Conservation (phyloP, 2,329 filamentous ascomycete genomes). For the Alternaria infectoria region DNA sequence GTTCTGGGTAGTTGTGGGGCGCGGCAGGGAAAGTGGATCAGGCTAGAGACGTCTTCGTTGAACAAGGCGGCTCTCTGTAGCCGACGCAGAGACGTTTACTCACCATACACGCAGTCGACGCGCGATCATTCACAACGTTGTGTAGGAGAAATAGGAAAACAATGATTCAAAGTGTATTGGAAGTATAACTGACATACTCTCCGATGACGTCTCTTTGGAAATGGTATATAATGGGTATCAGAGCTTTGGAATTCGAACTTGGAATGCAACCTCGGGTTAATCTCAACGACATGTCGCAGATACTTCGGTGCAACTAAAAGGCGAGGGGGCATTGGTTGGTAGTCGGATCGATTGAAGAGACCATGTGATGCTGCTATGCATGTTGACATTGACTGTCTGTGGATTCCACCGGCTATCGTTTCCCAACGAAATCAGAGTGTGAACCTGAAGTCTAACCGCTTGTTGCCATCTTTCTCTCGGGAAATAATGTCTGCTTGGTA, state of each 20-base stretch:
- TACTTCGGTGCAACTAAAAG: not conserved
- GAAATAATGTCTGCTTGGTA: slow-evolving; percentile 54
- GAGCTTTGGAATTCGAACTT: not conserved
- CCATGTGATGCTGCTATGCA: not conserved
- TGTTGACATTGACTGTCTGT: not conserved
- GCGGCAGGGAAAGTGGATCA: slow-evolving; percentile 2
- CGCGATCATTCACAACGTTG: not conserved
- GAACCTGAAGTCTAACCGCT: slow-evolving; percentile 50
- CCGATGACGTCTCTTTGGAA: not conserved
- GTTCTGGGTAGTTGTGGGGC: not conserved
- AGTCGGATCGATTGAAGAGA: not conserved
- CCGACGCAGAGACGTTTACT: not conserved
- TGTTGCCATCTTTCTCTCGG: slow-evolving; percentile 46
- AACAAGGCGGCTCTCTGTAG: not conserved
- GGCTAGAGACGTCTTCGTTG: slow-evolving; percentile 1
- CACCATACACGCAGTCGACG: not conserved
- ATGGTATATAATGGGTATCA: not conserved
- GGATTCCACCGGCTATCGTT: not conserved
- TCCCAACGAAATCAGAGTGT: slow-evolving; percentile 19
- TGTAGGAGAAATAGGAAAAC: not conserved
- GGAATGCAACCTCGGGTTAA: not conserved
- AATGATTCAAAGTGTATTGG: not conserved
- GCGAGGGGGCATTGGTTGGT: not conserved
- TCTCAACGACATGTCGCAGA: not conserved
- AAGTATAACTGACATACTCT: not conserved